Conservation (phyloP, 345 rosid species). For the Microthlaspi erraticum region DNA sequence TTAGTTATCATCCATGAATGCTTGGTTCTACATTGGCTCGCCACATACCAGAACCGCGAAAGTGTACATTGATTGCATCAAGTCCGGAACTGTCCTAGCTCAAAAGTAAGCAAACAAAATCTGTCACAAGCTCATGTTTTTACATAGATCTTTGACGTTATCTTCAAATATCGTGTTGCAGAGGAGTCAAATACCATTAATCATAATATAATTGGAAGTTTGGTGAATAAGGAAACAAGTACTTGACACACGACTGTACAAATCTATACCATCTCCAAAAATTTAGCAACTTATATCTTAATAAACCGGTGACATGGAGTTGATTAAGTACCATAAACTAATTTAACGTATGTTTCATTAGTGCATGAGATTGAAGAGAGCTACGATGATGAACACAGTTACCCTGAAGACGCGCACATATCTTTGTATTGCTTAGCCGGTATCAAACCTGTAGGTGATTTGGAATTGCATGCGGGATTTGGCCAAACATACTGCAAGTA, state of each 20-base stretch:
- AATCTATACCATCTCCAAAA: too few species aligned
- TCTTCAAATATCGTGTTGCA: constrained; percentile 31
- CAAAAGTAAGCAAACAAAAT: constrained; percentile 60
- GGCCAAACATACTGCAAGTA: too few species aligned
- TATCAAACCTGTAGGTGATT: neutral
- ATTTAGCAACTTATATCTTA: too few species aligned
- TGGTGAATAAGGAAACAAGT: constrained; percentile 91
- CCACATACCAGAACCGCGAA: constrained; percentile 64
- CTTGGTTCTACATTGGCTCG: constrained; percentile 59
- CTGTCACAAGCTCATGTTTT: too few species aligned
- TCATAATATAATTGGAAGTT: constrained; percentile 94
- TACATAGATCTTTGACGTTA: neutral
- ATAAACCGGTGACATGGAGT: too few species aligned
- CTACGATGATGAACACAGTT: too few species aligned
- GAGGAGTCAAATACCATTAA: constrained; percentile 84
- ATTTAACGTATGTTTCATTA: too few species aligned
- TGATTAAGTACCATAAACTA: too few species aligned
- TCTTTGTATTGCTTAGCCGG: neutral
- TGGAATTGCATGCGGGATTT: neutral
- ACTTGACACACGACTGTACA: constrained; percentile 96
- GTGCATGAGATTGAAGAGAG: too few species aligned
- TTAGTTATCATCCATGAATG: constrained; percentile 55
- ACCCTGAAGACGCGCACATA: too few species aligned
- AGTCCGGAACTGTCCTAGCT: constrained; percentile 87
- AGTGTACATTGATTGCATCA: constrained; percentile 94